Percentiles rank a stretch among this genome's conserved stretches.
These are phyloP conservation scores for Sporisorium iseilematis-ciliati DNA, from an alignment of 1,284 basidiomycete species.

Conservation along the genomic window DNA sequence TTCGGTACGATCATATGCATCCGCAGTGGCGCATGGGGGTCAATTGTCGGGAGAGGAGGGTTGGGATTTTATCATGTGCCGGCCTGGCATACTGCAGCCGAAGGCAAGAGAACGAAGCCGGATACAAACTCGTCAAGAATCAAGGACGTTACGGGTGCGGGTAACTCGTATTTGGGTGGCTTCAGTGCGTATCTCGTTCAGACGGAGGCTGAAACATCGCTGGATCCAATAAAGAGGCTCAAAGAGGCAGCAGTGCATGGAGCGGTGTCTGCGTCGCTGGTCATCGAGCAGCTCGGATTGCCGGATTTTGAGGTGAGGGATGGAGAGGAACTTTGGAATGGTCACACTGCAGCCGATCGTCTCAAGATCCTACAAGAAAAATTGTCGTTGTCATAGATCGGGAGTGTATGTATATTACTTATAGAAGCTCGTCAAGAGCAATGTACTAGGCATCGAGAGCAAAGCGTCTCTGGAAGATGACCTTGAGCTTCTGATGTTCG, in stretches of 20 bases:
- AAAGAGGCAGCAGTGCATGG: constrained; percentile 46
- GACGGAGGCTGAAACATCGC: constrained; percentile 7
- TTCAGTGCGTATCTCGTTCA: constrained; percentile 39
- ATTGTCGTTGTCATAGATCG: not conserved
- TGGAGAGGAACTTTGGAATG: constrained; percentile 48
- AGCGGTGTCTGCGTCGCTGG: constrained; percentile 49
- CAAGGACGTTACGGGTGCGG: constrained; percentile 57
- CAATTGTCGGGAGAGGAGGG: constrained; percentile 33
- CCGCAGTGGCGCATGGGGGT: constrained; percentile 52
- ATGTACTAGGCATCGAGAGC: no score
- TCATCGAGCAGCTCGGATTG: constrained; percentile 56
- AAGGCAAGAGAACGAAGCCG: not conserved
- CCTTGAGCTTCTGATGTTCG: no score
- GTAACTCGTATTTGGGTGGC: constrained; percentile 57
- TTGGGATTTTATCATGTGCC: constrained; percentile 31
- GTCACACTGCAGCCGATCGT: constrained; percentile 10
- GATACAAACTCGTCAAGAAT: constrained; percentile 22
- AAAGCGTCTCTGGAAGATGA: no score
- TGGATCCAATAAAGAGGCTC: constrained; percentile 12
- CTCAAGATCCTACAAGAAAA: constrained; percentile 7
- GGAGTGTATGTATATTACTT: not conserved
- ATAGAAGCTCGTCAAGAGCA: not conserved
- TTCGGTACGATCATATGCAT: constrained; percentile 52
- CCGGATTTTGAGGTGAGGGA: constrained; percentile 30
- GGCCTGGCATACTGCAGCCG: constrained; percentile 39